Evolutionary conservation across 306 rosid species (phyloP).

Genomic region (Vigna nakashimae): DNA sequence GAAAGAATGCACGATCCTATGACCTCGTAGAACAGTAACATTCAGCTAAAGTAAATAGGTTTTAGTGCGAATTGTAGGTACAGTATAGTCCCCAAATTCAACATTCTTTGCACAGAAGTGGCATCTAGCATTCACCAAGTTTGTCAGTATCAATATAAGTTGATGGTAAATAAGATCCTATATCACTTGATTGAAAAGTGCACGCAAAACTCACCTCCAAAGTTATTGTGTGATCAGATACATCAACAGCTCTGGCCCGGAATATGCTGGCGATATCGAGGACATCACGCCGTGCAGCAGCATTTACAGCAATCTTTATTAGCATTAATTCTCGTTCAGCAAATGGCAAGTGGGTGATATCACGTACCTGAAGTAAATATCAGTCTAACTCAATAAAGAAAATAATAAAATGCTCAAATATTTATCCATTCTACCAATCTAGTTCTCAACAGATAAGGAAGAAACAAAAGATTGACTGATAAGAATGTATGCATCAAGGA

Average conservation of each 20-base stretch:
- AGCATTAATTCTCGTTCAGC: conserved; percentile 88
- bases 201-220: conserved; percentile 67
- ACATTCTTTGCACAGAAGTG: not conserved
- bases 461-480: not conserved
- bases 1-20: not conserved
- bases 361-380: conserved; percentile 62
- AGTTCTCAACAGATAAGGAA: conserved; percentile 18
- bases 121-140: conserved; percentile 8
- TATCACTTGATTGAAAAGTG: conserved; percentile 36
- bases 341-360: conserved; percentile 81
- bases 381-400: conserved; percentile 28
- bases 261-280: conserved; percentile 88
- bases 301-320: conserved; percentile 82
- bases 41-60: conserved; percentile 15
- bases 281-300: conserved; percentile 83
- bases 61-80: conserved; percentile 12
- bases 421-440: conserved; percentile 18
- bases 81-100: not conserved
- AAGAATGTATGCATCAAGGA: conserved; percentile 19
- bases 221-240: conserved; percentile 83
- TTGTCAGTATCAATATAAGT: not conserved
- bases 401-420: conserved; percentile 7
- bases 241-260: conserved; percentile 84
- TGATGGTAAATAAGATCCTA: conserved; percentile 6
- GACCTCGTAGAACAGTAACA: not conserved